Conservation (phyloP, 768 basidiomycete species). For the Cystobasidium tubakii region DNA sequence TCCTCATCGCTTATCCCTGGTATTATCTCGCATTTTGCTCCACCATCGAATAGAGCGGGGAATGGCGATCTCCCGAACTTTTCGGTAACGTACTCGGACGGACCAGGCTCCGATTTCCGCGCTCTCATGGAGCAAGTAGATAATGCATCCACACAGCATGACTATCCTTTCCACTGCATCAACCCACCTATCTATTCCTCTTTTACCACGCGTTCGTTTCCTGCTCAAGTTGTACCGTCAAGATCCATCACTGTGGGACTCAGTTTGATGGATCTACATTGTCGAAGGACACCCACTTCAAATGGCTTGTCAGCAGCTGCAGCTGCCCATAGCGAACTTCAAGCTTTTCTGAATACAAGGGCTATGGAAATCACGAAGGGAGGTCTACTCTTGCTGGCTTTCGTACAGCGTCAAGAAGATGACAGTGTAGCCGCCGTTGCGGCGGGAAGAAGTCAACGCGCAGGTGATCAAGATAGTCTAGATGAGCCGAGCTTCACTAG, state of each 20-base stretch:
- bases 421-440: not conserved
- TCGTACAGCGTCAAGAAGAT: constrained; percentile 41
- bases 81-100: not conserved
- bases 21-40: not conserved
- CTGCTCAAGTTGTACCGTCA: constrained; percentile 40
- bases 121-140: constrained; percentile 6
- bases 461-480: not conserved
- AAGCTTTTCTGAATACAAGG: constrained; percentile 43
- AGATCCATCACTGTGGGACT: constrained; percentile 43
- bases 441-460: not conserved
- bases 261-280: constrained; percentile 45
- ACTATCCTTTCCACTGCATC: not conserved
- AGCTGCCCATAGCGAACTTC: constrained; percentile 44
- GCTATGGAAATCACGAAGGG: constrained; percentile 44
- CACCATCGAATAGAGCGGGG: not conserved
- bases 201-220: constrained; percentile 38
- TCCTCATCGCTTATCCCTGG: not conserved
- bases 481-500: not conserved
- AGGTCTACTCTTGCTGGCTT: constrained; percentile 45
- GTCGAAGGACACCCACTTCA: constrained; percentile 36
- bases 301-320: constrained; percentile 37
- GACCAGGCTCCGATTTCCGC: constrained; percentile 12
- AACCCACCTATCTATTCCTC: not conserved
- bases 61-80: not conserved
- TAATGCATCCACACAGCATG: not conserved